Evolutionary conservation across 108 stramenopile genomes (phyloP).

Genomic region (Cyclotella choctawhatcheeana): DNA sequence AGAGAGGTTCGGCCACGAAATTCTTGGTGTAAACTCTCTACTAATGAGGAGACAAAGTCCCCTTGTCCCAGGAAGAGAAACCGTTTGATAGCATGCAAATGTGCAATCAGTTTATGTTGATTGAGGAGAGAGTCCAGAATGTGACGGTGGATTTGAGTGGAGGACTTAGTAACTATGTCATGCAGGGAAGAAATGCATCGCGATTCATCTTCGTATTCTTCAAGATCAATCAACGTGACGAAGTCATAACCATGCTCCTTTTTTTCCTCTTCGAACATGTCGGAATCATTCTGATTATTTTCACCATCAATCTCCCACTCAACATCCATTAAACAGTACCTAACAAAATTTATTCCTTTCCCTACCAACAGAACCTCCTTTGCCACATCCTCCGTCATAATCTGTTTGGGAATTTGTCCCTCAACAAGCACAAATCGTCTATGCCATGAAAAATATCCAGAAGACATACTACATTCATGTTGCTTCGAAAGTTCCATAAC

Average conservation of each 20-base stretch:
- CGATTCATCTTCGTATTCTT: constrained; percentile 31
- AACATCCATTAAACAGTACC: constrained; percentile 74
- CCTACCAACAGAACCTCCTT: constrained; percentile 83
- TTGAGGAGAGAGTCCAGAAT: constrained; percentile 74
- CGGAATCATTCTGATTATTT: constrained; percentile 10
- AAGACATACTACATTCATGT: constrained; percentile 3
- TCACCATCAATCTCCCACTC: constrained; percentile 56
- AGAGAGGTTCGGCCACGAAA: constrained; percentile 57
- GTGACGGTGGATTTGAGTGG: constrained; percentile 67
- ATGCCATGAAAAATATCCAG: constrained; percentile 75
- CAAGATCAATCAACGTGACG: constrained; percentile 30
- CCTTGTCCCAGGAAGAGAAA: constrained; percentile 97
- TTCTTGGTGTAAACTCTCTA: constrained; percentile 82
- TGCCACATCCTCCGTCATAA: constrained; percentile 73
- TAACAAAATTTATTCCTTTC: constrained; percentile 96
- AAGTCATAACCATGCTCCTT: constrained; percentile 19
- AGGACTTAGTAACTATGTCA: constrained; percentile 58
- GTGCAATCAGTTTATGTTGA: constrained; percentile 79
- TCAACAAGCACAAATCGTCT: constrained; percentile 74
- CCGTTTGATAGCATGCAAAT: constrained; percentile 93
- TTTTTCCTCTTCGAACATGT: constrained; percentile 18
- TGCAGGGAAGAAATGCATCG: constrained; percentile 50
- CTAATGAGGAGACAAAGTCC: constrained; percentile 91
- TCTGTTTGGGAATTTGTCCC: constrained; percentile 74
- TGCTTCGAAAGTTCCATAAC: constrained; percentile 45